Base-by-base conservation (phyloP, 2,329 filamentous ascomycete species). In the Pseudocercospora eumusae region DNA sequence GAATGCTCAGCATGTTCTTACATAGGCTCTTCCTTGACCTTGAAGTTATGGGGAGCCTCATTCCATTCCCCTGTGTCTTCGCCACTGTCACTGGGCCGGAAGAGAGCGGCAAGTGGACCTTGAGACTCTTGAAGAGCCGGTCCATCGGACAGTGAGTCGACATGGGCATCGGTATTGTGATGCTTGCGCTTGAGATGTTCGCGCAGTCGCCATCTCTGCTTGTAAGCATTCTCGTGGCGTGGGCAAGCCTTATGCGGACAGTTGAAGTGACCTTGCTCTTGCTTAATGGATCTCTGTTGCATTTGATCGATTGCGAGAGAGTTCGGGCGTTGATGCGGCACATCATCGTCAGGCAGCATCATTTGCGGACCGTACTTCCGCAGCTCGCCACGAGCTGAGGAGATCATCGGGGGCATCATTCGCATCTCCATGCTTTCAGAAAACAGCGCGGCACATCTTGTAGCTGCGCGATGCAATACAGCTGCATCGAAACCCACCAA, bases 371-470 rank as follows among this genome's bases (percentile, higher is more conserved):
- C 73, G 57, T 75, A 78, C 20, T 76, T 72, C 3, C 76, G 67
- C 6, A 75, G 74, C 25, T 76, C 62, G 36, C 68, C 66, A 8
- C 49, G 49, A 36, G 57, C 21, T 2, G 21, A 28, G 10, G 10
- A 31, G 44, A 6, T 42, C 56, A 21, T 53, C 50, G 20, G 49
- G 47, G 18, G 57, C 65, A 42, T 73, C 70, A 25, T 52, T 3
- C 69, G 66, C 33, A 67, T 61, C 5, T 56, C 47, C 84, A 95
- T 92, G 23, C 83, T 79, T 75, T 95, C 85, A 0, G 83, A 84
- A 69, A 97, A 96, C 0, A 96, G 78, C 50, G 84, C 79, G 2
- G 89, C 85, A 70, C 93, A 98, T 54, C 93, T 84, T 70, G 87
- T 82, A 1, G 89, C 84, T 0, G 92, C 84, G 28, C 90, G 84